Conservation (phyloP, 192 early-diverging fungal genomes). For the Linnemannia hyalina region DNA sequence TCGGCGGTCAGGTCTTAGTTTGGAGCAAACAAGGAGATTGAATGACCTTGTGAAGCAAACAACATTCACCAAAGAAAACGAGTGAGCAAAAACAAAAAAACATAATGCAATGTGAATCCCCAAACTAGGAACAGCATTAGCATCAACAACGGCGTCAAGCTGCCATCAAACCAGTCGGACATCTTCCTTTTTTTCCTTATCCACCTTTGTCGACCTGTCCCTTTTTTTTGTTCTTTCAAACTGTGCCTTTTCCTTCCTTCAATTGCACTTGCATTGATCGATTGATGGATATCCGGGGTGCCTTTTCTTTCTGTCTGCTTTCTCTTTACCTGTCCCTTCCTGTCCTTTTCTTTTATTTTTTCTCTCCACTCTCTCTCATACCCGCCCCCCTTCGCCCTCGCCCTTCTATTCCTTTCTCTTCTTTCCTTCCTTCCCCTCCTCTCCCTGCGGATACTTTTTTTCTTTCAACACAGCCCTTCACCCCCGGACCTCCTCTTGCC, state of each 20-base stretch:
- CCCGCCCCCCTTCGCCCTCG: too few species aligned
- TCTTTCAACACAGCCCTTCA: too few species aligned
- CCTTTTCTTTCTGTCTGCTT: background rate
- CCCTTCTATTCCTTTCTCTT: background rate
- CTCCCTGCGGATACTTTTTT: too few species aligned
- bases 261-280: too few species aligned
- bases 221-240: background rate
- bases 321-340: background rate
- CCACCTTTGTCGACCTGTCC: background rate
- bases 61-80: background rate
- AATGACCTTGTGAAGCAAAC: too few species aligned
- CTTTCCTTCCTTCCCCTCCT: too few species aligned
- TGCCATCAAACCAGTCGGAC: background rate
- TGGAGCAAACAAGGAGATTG: too few species aligned
- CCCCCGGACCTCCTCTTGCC: background rate
- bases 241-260: background rate
- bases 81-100: background rate
- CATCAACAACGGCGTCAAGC: background rate
- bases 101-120: background rate
- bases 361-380: background rate
- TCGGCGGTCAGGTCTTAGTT: too few species aligned
- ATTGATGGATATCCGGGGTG: background rate
- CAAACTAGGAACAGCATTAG: background rate
- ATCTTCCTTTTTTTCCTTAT: background rate
- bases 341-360: background rate